Evolutionary conservation across 768 basidiomycete species (phyloP), one percentile per base, ranked within the genome.

Genomic region (Leucocoprinus leucothites): DNA sequence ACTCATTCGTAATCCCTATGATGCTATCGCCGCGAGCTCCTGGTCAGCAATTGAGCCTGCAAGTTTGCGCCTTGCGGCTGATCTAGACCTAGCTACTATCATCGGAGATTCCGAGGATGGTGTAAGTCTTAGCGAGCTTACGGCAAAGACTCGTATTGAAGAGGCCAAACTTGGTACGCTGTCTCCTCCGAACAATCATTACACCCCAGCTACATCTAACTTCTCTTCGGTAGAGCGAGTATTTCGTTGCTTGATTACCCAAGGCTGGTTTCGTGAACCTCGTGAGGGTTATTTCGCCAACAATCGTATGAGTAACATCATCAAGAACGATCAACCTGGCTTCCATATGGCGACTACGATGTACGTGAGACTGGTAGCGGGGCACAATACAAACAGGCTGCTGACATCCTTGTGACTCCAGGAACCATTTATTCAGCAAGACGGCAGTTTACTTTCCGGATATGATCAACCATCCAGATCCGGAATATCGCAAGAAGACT

Each of bases 381-480:
- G 19, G 5, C 47, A 7, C n/a, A 7, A 25, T 25, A n/a, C 18
- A 9, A 41, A 48, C 8, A n/a, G 11, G 21, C n/a, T 1, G 46
- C 16, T 18, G 25, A 40, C n/a, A 44, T 22, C 46, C 11, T 5
- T 5, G 11, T 31, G 16, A n/a, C n/a, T n/a, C 5, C 18, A 70
- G 72, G 71, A 73, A 70, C 49, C 70, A 69, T 38, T 65, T 73
- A 22, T 69, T 72, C 51, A 67, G 65, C 60, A 73, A 71, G 57
- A 50, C 70, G 36, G 62, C 69, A 45, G 67, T 62, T 25, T 63
- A 63, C 19, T 71, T 69, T 61, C 61, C 68, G 7, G 63, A 65
- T 36, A 70, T 70, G 66, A 60, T 73, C 57, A 73, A 72, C 44
- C 65, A 72, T 55, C 64, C 66, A 9, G 67, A 72, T 38, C 51